Evolutionary conservation across 306 rosid genomes (phyloP).

Genomic region (Albizia julibrissin): DNA sequence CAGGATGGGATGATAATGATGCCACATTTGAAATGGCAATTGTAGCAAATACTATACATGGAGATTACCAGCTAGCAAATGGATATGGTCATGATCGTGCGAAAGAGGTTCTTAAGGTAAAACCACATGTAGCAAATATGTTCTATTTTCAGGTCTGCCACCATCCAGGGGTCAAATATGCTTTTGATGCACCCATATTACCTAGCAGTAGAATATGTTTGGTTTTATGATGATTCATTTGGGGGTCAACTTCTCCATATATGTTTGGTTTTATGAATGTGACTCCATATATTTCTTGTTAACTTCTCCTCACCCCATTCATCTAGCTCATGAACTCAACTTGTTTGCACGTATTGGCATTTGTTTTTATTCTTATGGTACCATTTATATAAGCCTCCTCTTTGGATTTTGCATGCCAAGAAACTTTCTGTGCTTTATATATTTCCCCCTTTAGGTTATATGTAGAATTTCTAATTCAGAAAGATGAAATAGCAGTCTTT

Average conservation of each 20-base stretch:
- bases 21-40: constrained; percentile 79
- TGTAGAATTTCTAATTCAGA: not conserved
- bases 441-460: not conserved
- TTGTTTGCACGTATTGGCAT: not conserved
- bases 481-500: constrained; percentile 13
- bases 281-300: not conserved
- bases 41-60: constrained; percentile 63
- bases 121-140: constrained; percentile 6
- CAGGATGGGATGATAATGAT: constrained; percentile 88
- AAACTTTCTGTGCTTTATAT: not conserved
- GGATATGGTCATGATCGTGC: constrained; percentile 73
- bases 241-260: not conserved
- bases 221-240: not conserved
- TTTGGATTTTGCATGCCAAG: not conserved
- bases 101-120: constrained; percentile 70
- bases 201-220: not conserved
- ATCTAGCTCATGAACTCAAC: not conserved
- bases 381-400: not conserved
- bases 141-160: not conserved
- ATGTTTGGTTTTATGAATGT: not conserved
- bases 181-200: not conserved
- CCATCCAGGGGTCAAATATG: not conserved
- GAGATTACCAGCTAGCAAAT: constrained; percentile 95
- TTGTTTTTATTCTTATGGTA: not conserved
- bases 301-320: constrained; percentile 12